Conservation (phyloP, 805 yeast species). For the Candida easanensis region DNA sequence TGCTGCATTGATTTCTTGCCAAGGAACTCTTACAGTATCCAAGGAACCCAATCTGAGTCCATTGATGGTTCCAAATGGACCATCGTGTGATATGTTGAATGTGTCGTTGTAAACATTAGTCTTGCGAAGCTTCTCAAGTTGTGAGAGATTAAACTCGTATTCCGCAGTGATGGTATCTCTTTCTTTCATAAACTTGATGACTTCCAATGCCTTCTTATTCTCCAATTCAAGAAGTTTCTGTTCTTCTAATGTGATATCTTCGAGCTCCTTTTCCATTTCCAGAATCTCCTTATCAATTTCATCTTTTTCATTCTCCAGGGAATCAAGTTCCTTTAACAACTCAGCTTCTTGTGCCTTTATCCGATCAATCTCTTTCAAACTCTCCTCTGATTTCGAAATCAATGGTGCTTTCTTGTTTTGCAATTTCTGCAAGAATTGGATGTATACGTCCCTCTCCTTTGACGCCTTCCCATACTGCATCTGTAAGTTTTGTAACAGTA, state of each 20-base stretch:
- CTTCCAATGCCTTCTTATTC: constrained; percentile 55
- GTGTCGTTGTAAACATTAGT: constrained; percentile 82
- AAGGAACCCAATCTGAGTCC: constrained; percentile 77
- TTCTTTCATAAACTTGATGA: constrained; percentile 48
- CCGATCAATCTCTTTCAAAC: constrained; percentile 22
- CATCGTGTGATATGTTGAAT: constrained; percentile 80
- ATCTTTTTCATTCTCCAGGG: constrained; percentile 39
- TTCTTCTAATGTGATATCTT: constrained; percentile 45
- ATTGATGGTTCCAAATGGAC: constrained; percentile 83
- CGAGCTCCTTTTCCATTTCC: constrained; percentile 46
- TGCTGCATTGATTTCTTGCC: constrained; percentile 92
- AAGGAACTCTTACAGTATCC: constrained; percentile 61
- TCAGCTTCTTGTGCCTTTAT: constrained; percentile 40
- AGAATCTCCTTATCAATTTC: constrained; percentile 23
- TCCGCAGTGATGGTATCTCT: constrained; percentile 62
- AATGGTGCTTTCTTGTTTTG: constrained; percentile 51
- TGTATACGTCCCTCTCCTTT: constrained; percentile 75
- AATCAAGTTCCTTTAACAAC: constrained; percentile 44
- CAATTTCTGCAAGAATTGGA: constrained; percentile 67
- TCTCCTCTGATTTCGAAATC: constrained; percentile 22
- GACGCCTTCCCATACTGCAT: constrained; percentile 68
- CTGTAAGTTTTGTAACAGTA: constrained; percentile 62
- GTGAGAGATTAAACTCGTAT: constrained; percentile 58
- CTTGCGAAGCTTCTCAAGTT: constrained; percentile 66
- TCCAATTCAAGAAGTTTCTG: constrained; percentile 43